Evolutionary conservation across 805 yeast species (phyloP).

Genomic region (Candida awuae): DNA sequence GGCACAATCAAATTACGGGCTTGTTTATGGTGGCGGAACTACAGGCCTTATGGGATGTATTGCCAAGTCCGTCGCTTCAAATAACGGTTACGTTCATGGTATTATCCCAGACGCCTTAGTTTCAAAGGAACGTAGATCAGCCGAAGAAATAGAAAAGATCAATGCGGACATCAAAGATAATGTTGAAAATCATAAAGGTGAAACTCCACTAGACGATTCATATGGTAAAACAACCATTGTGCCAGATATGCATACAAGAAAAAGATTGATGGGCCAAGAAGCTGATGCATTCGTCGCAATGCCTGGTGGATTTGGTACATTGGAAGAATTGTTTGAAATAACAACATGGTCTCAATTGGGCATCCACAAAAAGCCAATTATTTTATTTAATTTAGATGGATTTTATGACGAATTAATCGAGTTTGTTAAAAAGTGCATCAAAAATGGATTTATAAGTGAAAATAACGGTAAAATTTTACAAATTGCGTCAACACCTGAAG

Average conservation of each 20-base stretch:
- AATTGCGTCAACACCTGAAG: slow-evolving; percentile 61
- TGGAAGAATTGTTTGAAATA: slow-evolving; percentile 85
- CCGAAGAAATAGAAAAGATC: slow-evolving; percentile 30
- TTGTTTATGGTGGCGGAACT: slow-evolving; percentile 88
- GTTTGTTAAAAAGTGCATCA: slow-evolving; percentile 53
- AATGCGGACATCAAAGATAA: slow-evolving; percentile 42
- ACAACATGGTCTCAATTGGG: slow-evolving; percentile 89
- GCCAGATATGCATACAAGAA: slow-evolving; percentile 83
- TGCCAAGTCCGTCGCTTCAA: slow-evolving; percentile 52
- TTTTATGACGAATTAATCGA: slow-evolving; percentile 63
- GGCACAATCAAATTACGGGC: slow-evolving; percentile 56
- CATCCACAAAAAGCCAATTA: slow-evolving; percentile 75
- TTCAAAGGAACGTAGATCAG: slow-evolving; percentile 51
- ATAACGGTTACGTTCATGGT: slow-evolving; percentile 70
- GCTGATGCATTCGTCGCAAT: slow-evolving; percentile 73
- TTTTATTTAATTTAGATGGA: slow-evolving; percentile 70
- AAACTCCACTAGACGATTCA: slow-evolving; percentile 52
- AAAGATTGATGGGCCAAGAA: slow-evolving; percentile 77
- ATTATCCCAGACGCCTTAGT: slow-evolving; percentile 81
- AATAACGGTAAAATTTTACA: slow-evolving; percentile 61
- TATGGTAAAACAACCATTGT: slow-evolving; percentile 80
- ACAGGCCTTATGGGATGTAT: slow-evolving; percentile 77
- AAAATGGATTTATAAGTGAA: slow-evolving; percentile 58
- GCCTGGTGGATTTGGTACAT: slow-evolving; percentile 89
- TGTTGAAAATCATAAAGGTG: slow-evolving; percentile 57